A percentile compares a stretch with the other conserved stretches of the same genome.
Conservation (phyloP, 106 monocot species). For the Posidonia australis region DNA sequence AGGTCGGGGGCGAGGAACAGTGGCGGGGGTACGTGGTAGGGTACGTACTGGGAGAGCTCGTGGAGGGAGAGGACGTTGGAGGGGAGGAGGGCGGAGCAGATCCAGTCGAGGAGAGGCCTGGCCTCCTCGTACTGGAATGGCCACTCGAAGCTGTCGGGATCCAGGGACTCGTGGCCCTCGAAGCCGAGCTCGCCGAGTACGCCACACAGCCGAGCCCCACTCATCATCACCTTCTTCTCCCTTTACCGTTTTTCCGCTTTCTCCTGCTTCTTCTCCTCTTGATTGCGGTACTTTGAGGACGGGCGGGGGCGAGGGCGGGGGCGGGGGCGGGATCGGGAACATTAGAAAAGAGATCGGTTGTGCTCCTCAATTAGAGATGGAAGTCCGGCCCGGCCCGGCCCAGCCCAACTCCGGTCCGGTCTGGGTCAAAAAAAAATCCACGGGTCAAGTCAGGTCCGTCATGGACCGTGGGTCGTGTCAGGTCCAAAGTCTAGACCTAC, state of each 20-base stretch:
- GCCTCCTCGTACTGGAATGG: conserved; percentile 97
- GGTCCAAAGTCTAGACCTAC: too few species aligned
- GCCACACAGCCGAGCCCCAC: conserved; percentile 58
- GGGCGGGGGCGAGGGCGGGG: conserved; percentile 1
- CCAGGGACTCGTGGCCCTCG: conserved; percentile 42
- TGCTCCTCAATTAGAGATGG: too few species aligned
- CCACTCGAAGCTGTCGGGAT: conserved; percentile 98
- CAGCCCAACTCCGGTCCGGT: too few species aligned
- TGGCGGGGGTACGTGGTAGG: not conserved
- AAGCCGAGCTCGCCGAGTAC: conserved; percentile 63
- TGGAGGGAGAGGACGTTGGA: conserved; percentile 75
- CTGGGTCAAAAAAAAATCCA: too few species aligned
- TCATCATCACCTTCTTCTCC: conserved; percentile 30
- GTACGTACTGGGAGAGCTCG: conserved; percentile 64
- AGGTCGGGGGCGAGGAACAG: not conserved
- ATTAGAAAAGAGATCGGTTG: too few species aligned
- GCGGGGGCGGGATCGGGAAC: too few species aligned
- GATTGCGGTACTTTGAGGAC: too few species aligned
- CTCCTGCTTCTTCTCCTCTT: not conserved
- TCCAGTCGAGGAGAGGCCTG: conserved; percentile 86
- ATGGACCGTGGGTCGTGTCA: too few species aligned
- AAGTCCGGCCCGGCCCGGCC: too few species aligned
- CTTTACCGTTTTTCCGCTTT: not conserved
- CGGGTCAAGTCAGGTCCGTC: too few species aligned
- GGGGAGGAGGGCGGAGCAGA: conserved; percentile 86